A percentile compares a stretch with the other conserved stretches of the same genome.
phyloP scores from a whole-genome alignment of 306 rosid genomes.

The apple (Malus domestica) region ASM211411v1 NC_041795.1:7483001-7483500 shows the following conservation, averaged over 20 bases:
- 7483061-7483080: background rate
- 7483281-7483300: conserved; percentile 41
- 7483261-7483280: conserved; percentile 33
- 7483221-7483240: conserved; percentile 36
- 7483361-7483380: conserved; percentile 45
- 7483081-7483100: background rate
- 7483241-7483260: conserved; percentile 33
- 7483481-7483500: conserved; percentile 36
- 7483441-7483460: conserved; percentile 31
- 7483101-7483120: background rate
- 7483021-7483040: too few relatives aligned
- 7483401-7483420: conserved; percentile 28
- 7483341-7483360: conserved; percentile 79
- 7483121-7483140: background rate
- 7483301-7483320: background rate
- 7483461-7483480: conserved; percentile 48
- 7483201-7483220: conserved; percentile 50
- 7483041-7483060: too few relatives aligned
- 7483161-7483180: background rate
- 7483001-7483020: too few relatives aligned
- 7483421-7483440: conserved; percentile 48
- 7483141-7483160: background rate
- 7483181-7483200: conserved; percentile 19
- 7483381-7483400: conserved; percentile 14
- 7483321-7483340: conserved; percentile 20